A percentile compares a stretch with the other conserved stretches of the same genome.
Conservation (phyloP, 371 early-diverging fungal species). For the Coemansia sp. region DNA sequence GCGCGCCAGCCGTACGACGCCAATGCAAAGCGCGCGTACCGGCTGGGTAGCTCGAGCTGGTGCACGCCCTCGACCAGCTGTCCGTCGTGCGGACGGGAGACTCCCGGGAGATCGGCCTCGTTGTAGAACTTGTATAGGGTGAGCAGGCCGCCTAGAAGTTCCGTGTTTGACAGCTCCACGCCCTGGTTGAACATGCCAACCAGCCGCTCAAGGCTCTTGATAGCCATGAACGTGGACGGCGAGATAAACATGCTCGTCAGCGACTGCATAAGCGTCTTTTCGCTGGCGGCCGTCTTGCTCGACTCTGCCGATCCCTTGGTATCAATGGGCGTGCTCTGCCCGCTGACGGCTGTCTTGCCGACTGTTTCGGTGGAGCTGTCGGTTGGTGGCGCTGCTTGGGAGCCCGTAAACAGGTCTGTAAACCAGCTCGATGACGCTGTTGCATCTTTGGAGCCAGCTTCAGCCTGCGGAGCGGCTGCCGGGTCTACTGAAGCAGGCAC, state of each 20-base stretch:
- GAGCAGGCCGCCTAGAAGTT: slow-evolving; percentile 69
- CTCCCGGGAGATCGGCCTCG: slow-evolving; percentile 49
- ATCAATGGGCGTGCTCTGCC: background rate
- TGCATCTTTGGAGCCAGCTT: background rate
- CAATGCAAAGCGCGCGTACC: slow-evolving; percentile 50
- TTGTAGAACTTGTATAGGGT: slow-evolving; percentile 54
- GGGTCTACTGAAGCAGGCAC: slow-evolving; percentile 8
- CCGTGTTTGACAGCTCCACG: slow-evolving; percentile 73
- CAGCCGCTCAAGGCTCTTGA: slow-evolving; percentile 65
- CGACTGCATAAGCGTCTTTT: slow-evolving; percentile 49
- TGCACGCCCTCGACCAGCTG: slow-evolving; percentile 22
- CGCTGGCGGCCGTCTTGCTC: slow-evolving; percentile 14
- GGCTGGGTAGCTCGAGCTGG: slow-evolving; percentile 41
- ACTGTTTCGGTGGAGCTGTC: background rate
- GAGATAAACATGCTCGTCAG: slow-evolving; percentile 48
- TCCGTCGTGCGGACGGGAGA: slow-evolving; percentile 37
- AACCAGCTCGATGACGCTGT: slow-evolving; percentile 22
- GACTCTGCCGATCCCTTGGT: slow-evolving; percentile 4
- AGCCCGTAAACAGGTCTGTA: slow-evolving; percentile 25
- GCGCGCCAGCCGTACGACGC: slow-evolving; percentile 81
- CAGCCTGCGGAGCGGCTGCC: background rate
- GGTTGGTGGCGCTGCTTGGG: slow-evolving; percentile 7
- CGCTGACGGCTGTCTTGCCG: background rate
- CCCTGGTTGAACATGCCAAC: slow-evolving; percentile 76
- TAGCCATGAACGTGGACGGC: slow-evolving; percentile 53